These are phyloP conservation scores for Paraphaeosphaeria minitans DNA, from an alignment of 2,329 filamentous ascomycete species.

Conservation along the genomic window DNA sequence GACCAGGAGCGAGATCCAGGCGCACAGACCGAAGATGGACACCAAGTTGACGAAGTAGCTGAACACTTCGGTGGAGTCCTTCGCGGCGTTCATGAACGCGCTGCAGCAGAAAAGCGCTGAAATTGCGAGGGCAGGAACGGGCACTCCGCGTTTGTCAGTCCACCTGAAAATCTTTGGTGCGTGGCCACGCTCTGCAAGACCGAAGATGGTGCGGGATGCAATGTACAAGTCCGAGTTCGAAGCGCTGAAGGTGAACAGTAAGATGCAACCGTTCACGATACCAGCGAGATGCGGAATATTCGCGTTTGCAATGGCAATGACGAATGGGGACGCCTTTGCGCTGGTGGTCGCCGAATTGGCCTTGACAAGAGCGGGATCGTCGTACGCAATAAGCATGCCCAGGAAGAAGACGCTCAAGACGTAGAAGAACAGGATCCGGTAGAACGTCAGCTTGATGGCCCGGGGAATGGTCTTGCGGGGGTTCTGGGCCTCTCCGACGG, in stretches of 20 bases:
- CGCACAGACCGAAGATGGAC: slow-evolving; percentile 49
- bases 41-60: slow-evolving; percentile 56
- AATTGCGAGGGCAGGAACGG: slow-evolving; percentile 66
- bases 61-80: slow-evolving; percentile 51
- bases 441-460: slow-evolving; percentile 52
- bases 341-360: slow-evolving; percentile 56
- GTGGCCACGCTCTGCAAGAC: slow-evolving; percentile 72
- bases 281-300: slow-evolving; percentile 67
- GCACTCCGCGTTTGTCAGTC: slow-evolving; percentile 74
- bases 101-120: slow-evolving; percentile 68
- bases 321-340: slow-evolving; percentile 73
- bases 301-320: slow-evolving; percentile 71
- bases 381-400: slow-evolving; percentile 77
- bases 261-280: slow-evolving; percentile 75
- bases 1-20: slow-evolving; percentile 57
- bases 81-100: slow-evolving; percentile 62
- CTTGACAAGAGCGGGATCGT: slow-evolving; percentile 64
- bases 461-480: slow-evolving; percentile 53
- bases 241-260: slow-evolving; percentile 77
- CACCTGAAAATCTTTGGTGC: slow-evolving; percentile 73
- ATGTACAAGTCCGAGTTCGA: slow-evolving; percentile 80
- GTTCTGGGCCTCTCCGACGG: slow-evolving; percentile 61
- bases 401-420: slow-evolving; percentile 73
- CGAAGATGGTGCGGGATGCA: slow-evolving; percentile 73
- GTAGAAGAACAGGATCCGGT: slow-evolving; percentile 69